Conservation (phyloP, 768 basidiomycete genomes). For the Suillus brevipes region DNA sequence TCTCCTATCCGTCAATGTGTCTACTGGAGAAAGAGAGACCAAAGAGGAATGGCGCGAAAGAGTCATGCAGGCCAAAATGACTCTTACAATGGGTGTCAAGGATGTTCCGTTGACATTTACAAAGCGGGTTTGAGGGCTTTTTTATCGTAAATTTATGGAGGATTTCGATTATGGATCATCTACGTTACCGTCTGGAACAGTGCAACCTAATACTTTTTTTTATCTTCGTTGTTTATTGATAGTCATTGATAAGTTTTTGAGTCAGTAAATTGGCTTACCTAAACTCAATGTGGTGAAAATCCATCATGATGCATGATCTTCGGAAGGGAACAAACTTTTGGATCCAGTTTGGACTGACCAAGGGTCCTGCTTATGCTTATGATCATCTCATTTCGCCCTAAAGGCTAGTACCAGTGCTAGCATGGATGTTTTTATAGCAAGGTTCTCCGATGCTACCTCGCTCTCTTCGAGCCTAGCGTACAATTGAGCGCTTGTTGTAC, state of each 20-base stretch:
- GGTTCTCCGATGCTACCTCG: too few relatives aligned
- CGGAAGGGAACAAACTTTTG: too few relatives aligned
- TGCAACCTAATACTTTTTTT: neutral
- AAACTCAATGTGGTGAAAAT: too few relatives aligned
- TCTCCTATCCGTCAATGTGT: slow-evolving; percentile 25
- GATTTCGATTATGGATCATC: neutral
- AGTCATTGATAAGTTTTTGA: too few relatives aligned
- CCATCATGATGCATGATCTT: too few relatives aligned
- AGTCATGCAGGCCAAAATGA: slow-evolving; percentile 21
- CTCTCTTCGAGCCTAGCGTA: neutral
- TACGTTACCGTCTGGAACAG: neutral
- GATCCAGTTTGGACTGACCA: neutral
- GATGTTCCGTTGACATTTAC: slow-evolving; percentile 25
- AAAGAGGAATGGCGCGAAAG: slow-evolving; percentile 25
- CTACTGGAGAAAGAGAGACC: slow-evolving; percentile 17
- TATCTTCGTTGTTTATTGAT: neutral
- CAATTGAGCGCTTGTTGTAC: neutral
- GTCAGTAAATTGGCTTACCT: too few relatives aligned
- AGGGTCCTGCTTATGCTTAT: neutral
- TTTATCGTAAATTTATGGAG: neutral
- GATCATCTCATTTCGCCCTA: neutral
- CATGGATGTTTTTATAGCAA: too few relatives aligned
- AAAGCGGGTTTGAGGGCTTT: slow-evolving; percentile 13
- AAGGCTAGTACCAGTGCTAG: too few relatives aligned
- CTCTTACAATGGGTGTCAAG: slow-evolving; percentile 17